Percentiles rank a stretch among this genome's conserved stretches.
These are phyloP conservation scores for Chlorella variabilis DNA, from an alignment of 163 green algal genomes.

Conservation along the genomic window DNA sequence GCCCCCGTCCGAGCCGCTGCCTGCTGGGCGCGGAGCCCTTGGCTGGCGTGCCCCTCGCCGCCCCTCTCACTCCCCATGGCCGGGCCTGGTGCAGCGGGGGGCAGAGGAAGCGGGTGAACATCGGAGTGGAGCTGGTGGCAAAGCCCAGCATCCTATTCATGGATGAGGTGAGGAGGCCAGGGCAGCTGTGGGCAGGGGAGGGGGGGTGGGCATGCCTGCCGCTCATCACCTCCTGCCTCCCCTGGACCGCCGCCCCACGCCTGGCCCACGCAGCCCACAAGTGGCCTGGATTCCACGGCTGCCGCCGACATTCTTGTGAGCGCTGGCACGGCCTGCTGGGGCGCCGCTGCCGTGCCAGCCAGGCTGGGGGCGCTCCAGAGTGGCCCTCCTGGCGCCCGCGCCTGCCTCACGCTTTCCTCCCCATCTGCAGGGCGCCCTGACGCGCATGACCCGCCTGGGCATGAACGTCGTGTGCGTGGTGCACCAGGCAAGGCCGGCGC, in stretches of 20 bases:
- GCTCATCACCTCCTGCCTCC: too few species aligned
- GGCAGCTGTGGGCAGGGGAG: neutral
- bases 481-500: constrained; percentile 51
- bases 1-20: neutral
- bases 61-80: too few species aligned
- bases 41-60: too few species aligned
- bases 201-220: constrained; percentile 77
- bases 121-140: constrained; percentile 84
- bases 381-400: neutral
- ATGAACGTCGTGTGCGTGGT: constrained; percentile 80
- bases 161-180: constrained; percentile 77
- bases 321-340: neutral
- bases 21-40: too few species aligned
- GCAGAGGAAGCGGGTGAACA: constrained; percentile 93
- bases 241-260: too few species aligned
- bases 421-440: constrained; percentile 39
- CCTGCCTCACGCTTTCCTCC: neutral
- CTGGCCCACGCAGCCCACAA: constrained; percentile 86
- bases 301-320: constrained; percentile 71
- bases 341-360: too few species aligned
- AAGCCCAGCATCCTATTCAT: constrained; percentile 86
- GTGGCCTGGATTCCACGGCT: constrained; percentile 79
- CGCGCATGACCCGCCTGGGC: constrained; percentile 70
- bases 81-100: constrained; percentile 62
- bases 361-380: too few species aligned